phyloP scores from a whole-genome alignment of 805 yeast species.

The Candida methanosorbosa region DNA sequence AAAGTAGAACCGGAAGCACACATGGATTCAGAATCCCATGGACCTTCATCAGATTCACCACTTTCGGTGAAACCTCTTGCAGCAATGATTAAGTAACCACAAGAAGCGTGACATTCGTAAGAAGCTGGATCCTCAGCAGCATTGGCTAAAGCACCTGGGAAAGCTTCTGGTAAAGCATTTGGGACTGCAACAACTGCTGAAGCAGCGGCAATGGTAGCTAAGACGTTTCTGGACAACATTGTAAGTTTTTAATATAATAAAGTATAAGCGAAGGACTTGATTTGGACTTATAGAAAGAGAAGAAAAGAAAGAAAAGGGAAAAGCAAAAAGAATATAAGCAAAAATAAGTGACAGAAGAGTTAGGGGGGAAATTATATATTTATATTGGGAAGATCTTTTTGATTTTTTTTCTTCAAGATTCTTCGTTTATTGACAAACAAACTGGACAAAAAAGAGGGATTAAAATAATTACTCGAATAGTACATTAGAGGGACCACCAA shows the following conservation, averaged over 20 bases:
- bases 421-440: too few species aligned
- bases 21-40: slow-evolving; percentile 23
- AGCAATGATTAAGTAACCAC: slow-evolving; percentile 23
- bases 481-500: too few species aligned
- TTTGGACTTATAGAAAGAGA: not conserved
- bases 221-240: slow-evolving; percentile 1
- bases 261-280: not conserved
- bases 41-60: slow-evolving; percentile 13
- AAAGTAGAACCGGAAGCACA: slow-evolving; percentile 22
- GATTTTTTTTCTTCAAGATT: too few species aligned
- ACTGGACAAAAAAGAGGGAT: too few species aligned
- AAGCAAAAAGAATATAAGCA: not conserved
- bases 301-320: not conserved
- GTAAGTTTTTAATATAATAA: not conserved
- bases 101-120: slow-evolving; percentile 25
- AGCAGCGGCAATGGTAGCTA: not conserved
- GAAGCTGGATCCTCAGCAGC: slow-evolving; percentile 19
- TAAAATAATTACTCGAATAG: too few species aligned
- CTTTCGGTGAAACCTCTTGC: slow-evolving; percentile 20
- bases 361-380: not conserved
- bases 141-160: slow-evolving; percentile 2
- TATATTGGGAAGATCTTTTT: not conserved
- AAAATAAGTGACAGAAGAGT: not conserved
- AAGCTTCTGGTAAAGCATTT: not conserved
- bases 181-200: not conserved